A percentile compares a stretch with the other conserved stretches of the same genome.
Evolutionary conservation across 352 stramenopile species (phyloP).

Genomic region (Elongisporangium undulatum): DNA sequence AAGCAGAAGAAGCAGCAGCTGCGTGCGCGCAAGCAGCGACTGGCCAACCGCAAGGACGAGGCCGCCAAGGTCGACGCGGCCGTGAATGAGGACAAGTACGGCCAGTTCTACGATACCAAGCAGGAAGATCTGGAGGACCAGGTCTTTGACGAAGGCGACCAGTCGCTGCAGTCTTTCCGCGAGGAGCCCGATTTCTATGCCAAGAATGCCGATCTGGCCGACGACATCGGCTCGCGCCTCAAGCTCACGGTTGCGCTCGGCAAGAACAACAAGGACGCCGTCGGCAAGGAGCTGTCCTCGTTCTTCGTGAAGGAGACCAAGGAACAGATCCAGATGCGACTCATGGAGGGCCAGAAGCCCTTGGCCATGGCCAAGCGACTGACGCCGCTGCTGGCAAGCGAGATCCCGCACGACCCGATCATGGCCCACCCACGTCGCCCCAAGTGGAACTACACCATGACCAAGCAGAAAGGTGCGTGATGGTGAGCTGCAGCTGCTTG

Average conservation of each 20-base stretch:
- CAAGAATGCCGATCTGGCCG: constrained; percentile 60
- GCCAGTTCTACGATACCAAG: constrained; percentile 44
- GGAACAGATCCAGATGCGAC: constrained; percentile 80
- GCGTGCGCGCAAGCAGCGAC: constrained; percentile 73
- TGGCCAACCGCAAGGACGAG: constrained; percentile 60
- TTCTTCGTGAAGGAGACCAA: constrained; percentile 88
- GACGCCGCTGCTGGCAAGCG: constrained; percentile 50
- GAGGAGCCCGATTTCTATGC: constrained; percentile 60
- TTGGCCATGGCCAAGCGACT: constrained; percentile 47
- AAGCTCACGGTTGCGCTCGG: constrained; percentile 80
- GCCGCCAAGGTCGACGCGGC: constrained; percentile 21
- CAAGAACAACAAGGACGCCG: constrained; percentile 77
- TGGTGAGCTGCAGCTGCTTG: background rate
- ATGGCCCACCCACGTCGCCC: constrained; percentile 72
- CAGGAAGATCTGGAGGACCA: constrained; percentile 20
- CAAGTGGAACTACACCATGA: constrained; percentile 74
- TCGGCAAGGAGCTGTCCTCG: constrained; percentile 80
- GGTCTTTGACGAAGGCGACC: constrained; percentile 15
- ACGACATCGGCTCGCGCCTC: constrained; percentile 55
- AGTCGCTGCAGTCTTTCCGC: constrained; percentile 35
- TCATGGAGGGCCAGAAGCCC: constrained; percentile 78
- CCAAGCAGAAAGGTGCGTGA: constrained; percentile 71
- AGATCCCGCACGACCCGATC: constrained; percentile 56
- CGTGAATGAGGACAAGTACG: constrained; percentile 35
- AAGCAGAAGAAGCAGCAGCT: constrained; percentile 88